Evolutionary conservation across 2,329 filamentous ascomycete species (phyloP), one percentile per base, ranked within the genome.

Genomic region (Zymoseptoria tritici): DNA sequence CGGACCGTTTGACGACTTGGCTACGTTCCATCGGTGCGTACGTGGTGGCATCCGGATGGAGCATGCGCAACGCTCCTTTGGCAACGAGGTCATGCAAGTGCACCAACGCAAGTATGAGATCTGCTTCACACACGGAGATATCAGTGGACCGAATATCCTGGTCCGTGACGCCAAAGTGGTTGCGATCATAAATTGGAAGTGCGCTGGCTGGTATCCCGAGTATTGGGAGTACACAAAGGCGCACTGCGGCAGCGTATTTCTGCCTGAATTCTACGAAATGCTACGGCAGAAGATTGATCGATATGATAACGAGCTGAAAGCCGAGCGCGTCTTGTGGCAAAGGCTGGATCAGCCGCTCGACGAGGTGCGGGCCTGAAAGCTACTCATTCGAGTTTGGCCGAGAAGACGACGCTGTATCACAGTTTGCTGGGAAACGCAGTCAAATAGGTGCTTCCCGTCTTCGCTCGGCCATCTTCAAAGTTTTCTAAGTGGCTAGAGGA

Each of bases 251-350:
- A 22, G 54, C 13, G 21, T 51, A 20, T 24, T 20, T 7, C 21
- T 54, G 11, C 59, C 59, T 16, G 56, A 61, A 22, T 57, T 63
- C 53, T 59, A 61, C 49, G 56, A 63, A 29, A 54, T 63, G 59
- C 50, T 61, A 11, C 19, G 51, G 11, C 36, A 63, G 36, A 21
- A 31, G 21, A 55, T 59, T 11, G n/a, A 24, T 4, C 53, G 59
- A 13, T 63, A 63, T 21, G 59, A 61, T 20, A 54, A 59, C 19
- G 61, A 63, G 42, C 31, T 61, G n/a, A 31, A n/a, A n/a, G 59
- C 59, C 19, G 61, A 63, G 51, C 59, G 57, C 19, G 29, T 22
- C 11, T 53, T 63, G 20, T 61, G 61, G 61, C 11, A 42, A 11
- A 9, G 9, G 3, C 51, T 57, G 36, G 57, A 59, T 20, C 56